Evolutionary conservation across 306 rosid species (phyloP), one percentile per base, ranked within the genome.

Genomic region (Glycine latifolia): DNA sequence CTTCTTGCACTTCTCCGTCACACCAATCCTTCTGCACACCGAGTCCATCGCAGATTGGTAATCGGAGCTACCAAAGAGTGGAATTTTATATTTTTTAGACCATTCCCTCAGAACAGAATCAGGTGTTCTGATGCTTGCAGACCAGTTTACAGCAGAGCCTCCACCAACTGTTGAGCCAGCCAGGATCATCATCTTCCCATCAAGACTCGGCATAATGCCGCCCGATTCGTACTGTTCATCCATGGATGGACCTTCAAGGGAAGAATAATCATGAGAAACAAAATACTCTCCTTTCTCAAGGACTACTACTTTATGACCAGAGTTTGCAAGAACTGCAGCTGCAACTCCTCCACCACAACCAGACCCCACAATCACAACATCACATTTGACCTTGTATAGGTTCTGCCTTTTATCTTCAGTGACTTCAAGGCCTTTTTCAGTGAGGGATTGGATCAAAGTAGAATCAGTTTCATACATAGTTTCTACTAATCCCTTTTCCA

Each of bases 341-440:
- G 99, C 99, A 81, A 95, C 98, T 71, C 99, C 98, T 60, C 99
- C 99, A 0, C 99, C 97, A 4, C 98, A 87, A 65, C 99, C 99
- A 5, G 99, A 95, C 52, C 99, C 98, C 2, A 91, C 90, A 56
- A 95, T 60, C 20, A 90, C 95, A 61, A 83, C 94, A 79, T 95
- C 99, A 72, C 99, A 95, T 86, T 90, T 93, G 90, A 95, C 88
- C 84, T 83, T 88, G 91, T 85, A 91, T 26, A 53, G 11, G 66
- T 80, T 75, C 61, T 89, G 66, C 58, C 71, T 69, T 49, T 15
- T 59, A 70, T 91, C 86, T 73, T 89, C 91, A 44, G 66, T 73
- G 53, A 87, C 93, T 83, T 88, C 86, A 71, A 93, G 89, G 90
- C 97, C 97, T 78, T 88, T 91, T 39, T 85, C 82, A 65, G 44